Conservation (phyloP, 352 stramenopile genomes). For the Globisporangium barbulae region DNA sequence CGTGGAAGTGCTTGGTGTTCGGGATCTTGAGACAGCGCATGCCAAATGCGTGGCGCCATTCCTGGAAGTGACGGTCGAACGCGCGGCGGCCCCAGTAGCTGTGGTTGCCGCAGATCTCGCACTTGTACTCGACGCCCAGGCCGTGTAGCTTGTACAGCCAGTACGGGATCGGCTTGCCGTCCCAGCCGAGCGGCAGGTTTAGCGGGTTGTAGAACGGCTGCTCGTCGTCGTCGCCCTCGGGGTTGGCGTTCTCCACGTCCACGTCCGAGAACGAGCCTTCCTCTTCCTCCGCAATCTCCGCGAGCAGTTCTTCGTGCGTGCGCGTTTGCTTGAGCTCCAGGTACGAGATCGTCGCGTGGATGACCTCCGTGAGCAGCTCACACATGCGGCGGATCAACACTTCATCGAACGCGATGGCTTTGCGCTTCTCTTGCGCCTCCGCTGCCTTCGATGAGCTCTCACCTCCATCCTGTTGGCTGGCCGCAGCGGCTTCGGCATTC, state of each 20-base stretch:
- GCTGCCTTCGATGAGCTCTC: constrained; percentile 12
- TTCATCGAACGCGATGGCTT: constrained; percentile 65
- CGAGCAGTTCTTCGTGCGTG: constrained; percentile 84
- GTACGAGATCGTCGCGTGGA: constrained; percentile 82
- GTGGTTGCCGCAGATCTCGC: constrained; percentile 99
- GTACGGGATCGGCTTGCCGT: constrained; percentile 99
- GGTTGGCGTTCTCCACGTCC: constrained; percentile 63
- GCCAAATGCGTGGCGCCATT: constrained; percentile 97
- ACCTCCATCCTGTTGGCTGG: background rate
- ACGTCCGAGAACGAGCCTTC: constrained; percentile 81
- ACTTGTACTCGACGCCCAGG: constrained; percentile 98
- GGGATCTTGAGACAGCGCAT: constrained; percentile 99
- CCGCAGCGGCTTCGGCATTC: constrained; percentile 10
- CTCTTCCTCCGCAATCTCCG: constrained; percentile 85
- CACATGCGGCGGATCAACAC: constrained; percentile 68
- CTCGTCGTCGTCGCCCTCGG: constrained; percentile 91
- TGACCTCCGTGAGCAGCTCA: constrained; percentile 79
- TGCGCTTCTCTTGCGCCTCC: constrained; percentile 27
- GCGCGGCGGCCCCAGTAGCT: constrained; percentile 95
- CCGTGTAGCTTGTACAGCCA: constrained; percentile 99
- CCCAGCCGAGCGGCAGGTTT: constrained; percentile 97
- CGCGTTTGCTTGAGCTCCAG: constrained; percentile 86
- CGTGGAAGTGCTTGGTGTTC: constrained; percentile 99
- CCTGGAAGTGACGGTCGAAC: constrained; percentile 98
- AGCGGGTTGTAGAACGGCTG: constrained; percentile 98